Evolutionary conservation across 495 filamentous ascomycete species (phyloP).

Genomic region (Penicillium argentinense): DNA sequence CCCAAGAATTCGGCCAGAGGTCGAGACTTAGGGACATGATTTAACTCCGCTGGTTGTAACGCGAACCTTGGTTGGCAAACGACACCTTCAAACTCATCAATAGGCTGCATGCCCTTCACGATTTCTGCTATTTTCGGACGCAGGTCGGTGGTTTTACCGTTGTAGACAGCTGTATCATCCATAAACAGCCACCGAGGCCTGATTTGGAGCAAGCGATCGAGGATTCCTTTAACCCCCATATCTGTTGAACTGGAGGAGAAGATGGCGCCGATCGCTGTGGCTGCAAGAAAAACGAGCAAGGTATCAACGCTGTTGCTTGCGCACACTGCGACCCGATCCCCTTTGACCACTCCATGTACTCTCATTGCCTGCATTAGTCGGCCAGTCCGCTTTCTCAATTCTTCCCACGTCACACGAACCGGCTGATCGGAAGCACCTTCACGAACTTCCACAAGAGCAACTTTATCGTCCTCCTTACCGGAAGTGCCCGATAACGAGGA

Average conservation of each 20-base stretch:
- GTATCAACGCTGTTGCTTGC: slow-evolving; percentile 75
- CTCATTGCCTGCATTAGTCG: slow-evolving; percentile 61
- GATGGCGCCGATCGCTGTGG: slow-evolving; percentile 64
- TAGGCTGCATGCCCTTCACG: slow-evolving; percentile 55
- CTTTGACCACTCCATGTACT: slow-evolving; percentile 59
- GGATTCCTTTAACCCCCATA: slow-evolving; percentile 73
- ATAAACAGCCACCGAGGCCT: slow-evolving; percentile 72
- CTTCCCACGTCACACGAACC: slow-evolving; percentile 60
- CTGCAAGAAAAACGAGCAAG: slow-evolving; percentile 62
- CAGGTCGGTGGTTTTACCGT: slow-evolving; percentile 71
- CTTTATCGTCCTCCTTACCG: slow-evolving; percentile 67
- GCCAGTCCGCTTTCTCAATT: slow-evolving; percentile 57
- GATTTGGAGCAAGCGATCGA: slow-evolving; percentile 72
- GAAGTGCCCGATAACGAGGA: slow-evolving; percentile 11
- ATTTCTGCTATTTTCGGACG: slow-evolving; percentile 69
- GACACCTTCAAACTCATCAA: slow-evolving; percentile 60
- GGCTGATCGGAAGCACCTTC: slow-evolving; percentile 60
- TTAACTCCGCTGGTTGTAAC: slow-evolving; percentile 55
- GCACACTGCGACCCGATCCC: slow-evolving; percentile 71
- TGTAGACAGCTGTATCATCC: slow-evolving; percentile 77
- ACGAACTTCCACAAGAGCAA: slow-evolving; percentile 69
- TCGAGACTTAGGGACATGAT: slow-evolving; percentile 50
- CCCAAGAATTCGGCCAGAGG: slow-evolving; percentile 54
- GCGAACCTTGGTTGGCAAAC: slow-evolving; percentile 66
- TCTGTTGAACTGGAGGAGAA: slow-evolving; percentile 75